Base-by-base conservation (phyloP, 371 early-diverging fungal species). In the Fennellomyces sp. region DNA sequence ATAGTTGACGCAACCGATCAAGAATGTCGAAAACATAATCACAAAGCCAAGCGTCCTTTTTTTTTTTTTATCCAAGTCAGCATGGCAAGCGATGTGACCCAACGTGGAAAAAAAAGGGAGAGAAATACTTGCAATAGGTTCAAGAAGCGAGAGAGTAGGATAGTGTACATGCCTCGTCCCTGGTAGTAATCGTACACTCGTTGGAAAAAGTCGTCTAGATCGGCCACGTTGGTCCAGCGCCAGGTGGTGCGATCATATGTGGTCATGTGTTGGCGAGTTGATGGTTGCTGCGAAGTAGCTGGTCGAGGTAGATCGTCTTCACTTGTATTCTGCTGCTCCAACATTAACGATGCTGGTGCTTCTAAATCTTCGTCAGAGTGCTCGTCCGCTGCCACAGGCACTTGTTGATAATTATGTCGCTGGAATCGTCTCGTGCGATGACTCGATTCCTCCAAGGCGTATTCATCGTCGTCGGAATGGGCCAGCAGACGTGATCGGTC, bases 1-100 rank as follows among this genome's bases (percentile, higher is more conserved):
- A 65, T 95, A 93, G 70, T 97, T 91, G 33, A 98, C 80, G 75
- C 99, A 97, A 5, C 89, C 88, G 48, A 91, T 69, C 21, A 96
- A 72, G 73, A 97, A 97, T 0, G 91, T 91, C 12, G 94, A 84
- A 70, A 97, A 94, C 33, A 69, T 66, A 49, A 96, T 88, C 19
- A 96, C 89, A 80, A 98, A 96, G 2, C 88, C 92, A 35, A 93
- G 73, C 15, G 87, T 89, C 38, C 23, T 29, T 6, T 47, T 19
- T 26, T 26, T 11, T 30, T 30, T 29, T n/a, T 19, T 38, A 13
- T 23, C 17, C 2, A 19, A 39, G n/a, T 11, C 4, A 39, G n/a
- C n/a, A n/a, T n/a, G n/a, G n/a, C n/a, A n/a, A n/a, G n/a, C n/a
- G n/a, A n/a, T n/a, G n/a, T n/a, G n/a, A n/a, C n/a, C n/a, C n/a